Conservation (phyloP, 192 early-diverging fungal species). For the Mortierella hygrophila region DNA sequence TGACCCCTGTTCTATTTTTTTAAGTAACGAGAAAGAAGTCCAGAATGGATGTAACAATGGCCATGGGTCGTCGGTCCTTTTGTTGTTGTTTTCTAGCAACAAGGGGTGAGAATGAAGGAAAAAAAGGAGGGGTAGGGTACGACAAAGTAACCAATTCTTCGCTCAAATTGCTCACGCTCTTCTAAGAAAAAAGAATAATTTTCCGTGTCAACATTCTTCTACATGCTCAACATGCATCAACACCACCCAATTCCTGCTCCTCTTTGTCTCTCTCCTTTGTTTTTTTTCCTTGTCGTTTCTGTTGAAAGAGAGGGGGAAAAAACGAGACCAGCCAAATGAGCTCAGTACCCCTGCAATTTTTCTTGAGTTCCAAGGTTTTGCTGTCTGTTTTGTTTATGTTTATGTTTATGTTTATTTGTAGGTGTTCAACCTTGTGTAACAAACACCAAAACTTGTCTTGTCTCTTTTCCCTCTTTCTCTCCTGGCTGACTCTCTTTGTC, state of each 20-base stretch:
- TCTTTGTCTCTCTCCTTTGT: neutral
- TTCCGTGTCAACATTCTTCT: neutral
- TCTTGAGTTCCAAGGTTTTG: neutral
- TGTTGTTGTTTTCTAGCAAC: neutral
- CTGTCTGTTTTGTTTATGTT: neutral
- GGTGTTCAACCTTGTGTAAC: conserved; percentile 10
- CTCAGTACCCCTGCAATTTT: conserved; percentile 4
- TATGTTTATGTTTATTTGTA: neutral
- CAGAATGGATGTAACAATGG: neutral
- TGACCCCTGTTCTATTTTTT: neutral
- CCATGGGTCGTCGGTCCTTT: neutral
- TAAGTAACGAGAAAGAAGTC: neutral
- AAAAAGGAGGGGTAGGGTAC: neutral
- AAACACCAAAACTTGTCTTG: neutral
- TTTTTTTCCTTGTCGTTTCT: neutral
- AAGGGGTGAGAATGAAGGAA: neutral
- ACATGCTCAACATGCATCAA: conserved; percentile 1
- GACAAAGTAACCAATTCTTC: neutral
- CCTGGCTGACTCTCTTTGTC: too few relatives aligned
- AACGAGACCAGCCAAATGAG: neutral
- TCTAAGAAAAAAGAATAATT: neutral
- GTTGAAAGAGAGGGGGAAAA: neutral
- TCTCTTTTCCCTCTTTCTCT: too few relatives aligned
- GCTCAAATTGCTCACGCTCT: neutral
- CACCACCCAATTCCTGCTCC: neutral